These are phyloP conservation scores for Chenopodium album DNA, from an alignment of 148 eudicot species.

Conservation along the genomic window DNA sequence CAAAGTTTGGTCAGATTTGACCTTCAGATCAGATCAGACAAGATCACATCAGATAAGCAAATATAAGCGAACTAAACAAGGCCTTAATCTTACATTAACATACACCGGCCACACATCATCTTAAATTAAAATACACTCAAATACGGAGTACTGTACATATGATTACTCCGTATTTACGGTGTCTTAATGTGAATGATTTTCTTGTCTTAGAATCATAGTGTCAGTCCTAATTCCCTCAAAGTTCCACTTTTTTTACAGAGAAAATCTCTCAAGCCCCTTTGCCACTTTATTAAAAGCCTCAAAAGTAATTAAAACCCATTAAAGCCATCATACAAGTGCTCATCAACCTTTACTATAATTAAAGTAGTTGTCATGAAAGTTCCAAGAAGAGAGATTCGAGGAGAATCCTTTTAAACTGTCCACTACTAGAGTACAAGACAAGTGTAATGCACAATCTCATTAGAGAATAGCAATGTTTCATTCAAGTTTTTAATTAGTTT, in stretches of 20 bases:
- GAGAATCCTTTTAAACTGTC: neutral
- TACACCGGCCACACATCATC: too few species aligned
- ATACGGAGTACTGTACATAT: neutral
- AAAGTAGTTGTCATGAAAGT: slow-evolving; percentile 16
- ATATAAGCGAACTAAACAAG: too few species aligned
- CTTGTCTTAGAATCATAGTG: slow-evolving; percentile 7
- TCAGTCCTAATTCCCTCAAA: neutral
- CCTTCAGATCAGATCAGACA: too few species aligned
- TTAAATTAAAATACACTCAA: too few species aligned
- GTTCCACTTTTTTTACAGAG: neutral
- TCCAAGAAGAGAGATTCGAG: slow-evolving; percentile 17
- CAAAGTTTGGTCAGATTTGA: too few species aligned
- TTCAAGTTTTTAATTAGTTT: too few species aligned
- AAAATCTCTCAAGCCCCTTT: slow-evolving; percentile 6
- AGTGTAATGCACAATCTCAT: slow-evolving; percentile 1
- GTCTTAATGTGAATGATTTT: neutral
- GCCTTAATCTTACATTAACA: too few species aligned
- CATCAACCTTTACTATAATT: neutral
- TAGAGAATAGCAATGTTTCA: neutral
- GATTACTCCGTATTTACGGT: neutral
- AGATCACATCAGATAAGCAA: too few species aligned
- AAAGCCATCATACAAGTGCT: slow-evolving; percentile 13
- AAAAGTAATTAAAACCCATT: slow-evolving; percentile 15
- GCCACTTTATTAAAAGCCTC: slow-evolving; percentile 21
- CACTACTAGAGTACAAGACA: slow-evolving; percentile 1